phyloP scores from a whole-genome alignment of 1,284 basidiomycete species.

The Schizophyllum amplum region DNA sequence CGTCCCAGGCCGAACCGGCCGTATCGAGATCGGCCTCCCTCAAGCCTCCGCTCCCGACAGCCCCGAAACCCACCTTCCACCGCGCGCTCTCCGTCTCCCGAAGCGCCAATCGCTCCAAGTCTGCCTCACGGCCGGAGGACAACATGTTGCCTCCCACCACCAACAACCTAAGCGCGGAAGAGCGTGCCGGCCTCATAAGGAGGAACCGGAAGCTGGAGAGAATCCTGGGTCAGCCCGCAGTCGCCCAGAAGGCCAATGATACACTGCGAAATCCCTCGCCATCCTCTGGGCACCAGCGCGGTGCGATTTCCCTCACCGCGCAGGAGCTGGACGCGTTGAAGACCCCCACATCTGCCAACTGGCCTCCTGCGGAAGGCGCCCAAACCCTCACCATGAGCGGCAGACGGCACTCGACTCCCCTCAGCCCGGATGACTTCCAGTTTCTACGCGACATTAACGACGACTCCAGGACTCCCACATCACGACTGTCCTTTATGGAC shows the following conservation, averaged over 20 bases:
- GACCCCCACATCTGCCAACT: slow-evolving; percentile 12
- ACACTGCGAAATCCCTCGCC: slow-evolving; percentile 16
- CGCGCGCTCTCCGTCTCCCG: slow-evolving; percentile 12
- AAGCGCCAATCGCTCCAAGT: slow-evolving; percentile 16
- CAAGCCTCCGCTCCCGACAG: slow-evolving; percentile 34
- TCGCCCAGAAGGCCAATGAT: slow-evolving; percentile 22
- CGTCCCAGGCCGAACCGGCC: slow-evolving; percentile 8
- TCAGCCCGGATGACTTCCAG: slow-evolving; percentile 18
- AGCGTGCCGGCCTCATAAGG: slow-evolving; percentile 64
- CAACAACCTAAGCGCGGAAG: slow-evolving; percentile 55
- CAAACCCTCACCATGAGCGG: slow-evolving; percentile 23
- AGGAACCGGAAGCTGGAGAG: slow-evolving; percentile 73
- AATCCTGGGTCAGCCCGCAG: slow-evolving; percentile 51
- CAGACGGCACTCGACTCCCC: slow-evolving; percentile 47
- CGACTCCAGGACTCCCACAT: slow-evolving; percentile 9
- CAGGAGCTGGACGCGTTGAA: too few relatives aligned
- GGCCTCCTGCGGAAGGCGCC: slow-evolving; percentile 27
- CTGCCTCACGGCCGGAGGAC: slow-evolving; percentile 14
- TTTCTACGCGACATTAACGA: slow-evolving; percentile 8
- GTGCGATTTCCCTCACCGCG: slow-evolving; percentile 24
- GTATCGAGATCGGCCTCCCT: slow-evolving; percentile 9
- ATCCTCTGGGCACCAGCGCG: slow-evolving; percentile 24
- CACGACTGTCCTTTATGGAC: slow-evolving; percentile 56
- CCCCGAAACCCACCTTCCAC: slow-evolving; percentile 24
- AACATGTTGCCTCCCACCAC: slow-evolving; percentile 44